Conservation (phyloP, 306 rosid species). For the Trichosanthes truncata region DNA sequence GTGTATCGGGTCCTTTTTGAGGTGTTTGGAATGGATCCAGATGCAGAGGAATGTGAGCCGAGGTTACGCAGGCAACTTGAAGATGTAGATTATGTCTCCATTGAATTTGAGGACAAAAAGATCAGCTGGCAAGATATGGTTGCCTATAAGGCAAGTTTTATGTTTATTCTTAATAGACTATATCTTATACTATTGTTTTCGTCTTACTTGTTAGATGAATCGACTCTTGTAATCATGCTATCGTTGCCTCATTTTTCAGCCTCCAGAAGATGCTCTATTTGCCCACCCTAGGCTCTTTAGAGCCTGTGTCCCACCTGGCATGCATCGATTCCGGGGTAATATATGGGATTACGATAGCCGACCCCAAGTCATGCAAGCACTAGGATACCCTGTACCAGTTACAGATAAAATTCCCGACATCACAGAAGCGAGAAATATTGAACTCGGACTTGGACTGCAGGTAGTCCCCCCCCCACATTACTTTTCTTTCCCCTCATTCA, state of each 20-base stretch:
- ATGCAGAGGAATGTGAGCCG: slow-evolving; percentile 80
- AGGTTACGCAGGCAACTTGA: slow-evolving; percentile 78
- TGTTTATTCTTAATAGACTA: slow-evolving; percentile 4
- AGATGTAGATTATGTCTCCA: slow-evolving; percentile 87
- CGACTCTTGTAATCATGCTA: not conserved
- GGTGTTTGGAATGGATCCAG: slow-evolving; percentile 96
- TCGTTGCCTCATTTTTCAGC: slow-evolving; percentile 28
- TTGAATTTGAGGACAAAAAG: slow-evolving; percentile 69
- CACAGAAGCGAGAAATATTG: slow-evolving; percentile 72
- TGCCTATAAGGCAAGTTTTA: slow-evolving; percentile 58
- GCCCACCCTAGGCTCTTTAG: slow-evolving; percentile 88
- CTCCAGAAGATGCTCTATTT: slow-evolving; percentile 95
- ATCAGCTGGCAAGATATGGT: slow-evolving; percentile 92
- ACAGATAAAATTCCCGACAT: slow-evolving; percentile 64
- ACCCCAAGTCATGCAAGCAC: slow-evolving; percentile 57
- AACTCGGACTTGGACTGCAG: slow-evolving; percentile 97
- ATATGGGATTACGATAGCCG: slow-evolving; percentile 83
- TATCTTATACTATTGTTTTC: not conserved
- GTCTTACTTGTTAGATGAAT: not conserved
- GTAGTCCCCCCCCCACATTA: slow-evolving; percentile 23
- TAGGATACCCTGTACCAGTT: slow-evolving; percentile 67
- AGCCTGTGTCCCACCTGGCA: slow-evolving; percentile 95
- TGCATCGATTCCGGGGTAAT: slow-evolving; percentile 94
- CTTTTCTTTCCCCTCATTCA: slow-evolving; percentile 4
- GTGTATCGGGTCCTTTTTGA: slow-evolving; percentile 95